Conservation (phyloP, 805 yeast genomes). For the Wickerhamomyces queroliae region DNA sequence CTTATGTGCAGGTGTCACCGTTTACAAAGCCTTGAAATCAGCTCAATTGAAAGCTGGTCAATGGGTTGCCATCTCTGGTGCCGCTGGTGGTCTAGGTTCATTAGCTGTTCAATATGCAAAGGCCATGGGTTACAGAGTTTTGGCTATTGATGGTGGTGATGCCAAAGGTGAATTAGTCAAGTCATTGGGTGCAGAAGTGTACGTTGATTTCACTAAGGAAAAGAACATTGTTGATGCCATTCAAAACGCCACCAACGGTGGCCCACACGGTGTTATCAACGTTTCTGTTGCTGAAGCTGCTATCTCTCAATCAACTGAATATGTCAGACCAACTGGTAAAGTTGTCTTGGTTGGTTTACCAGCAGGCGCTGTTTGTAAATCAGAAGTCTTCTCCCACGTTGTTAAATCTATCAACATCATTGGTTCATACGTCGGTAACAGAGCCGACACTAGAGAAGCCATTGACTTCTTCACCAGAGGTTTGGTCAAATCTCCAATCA, state of each 20-base stretch:
- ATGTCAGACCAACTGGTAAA: conserved; percentile 60
- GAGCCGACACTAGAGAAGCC: conserved; percentile 78
- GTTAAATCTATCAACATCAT: conserved; percentile 62
- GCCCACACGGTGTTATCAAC: conserved; percentile 68
- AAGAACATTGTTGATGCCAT: conserved; percentile 50
- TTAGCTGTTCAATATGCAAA: conserved; percentile 66
- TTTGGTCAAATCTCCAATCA: conserved; percentile 55
- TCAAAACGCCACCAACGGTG: conserved; percentile 54
- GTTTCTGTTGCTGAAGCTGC: conserved; percentile 67
- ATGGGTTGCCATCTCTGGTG: conserved; percentile 71
- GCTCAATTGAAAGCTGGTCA: conserved; percentile 62
- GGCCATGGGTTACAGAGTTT: conserved; percentile 66
- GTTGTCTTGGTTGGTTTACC: conserved; percentile 73
- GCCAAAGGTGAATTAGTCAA: conserved; percentile 47
- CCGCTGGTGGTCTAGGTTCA: conserved; percentile 73
- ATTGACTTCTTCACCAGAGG: conserved; percentile 67
- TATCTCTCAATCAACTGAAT: conserved; percentile 50
- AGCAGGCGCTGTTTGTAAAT: conserved; percentile 62
- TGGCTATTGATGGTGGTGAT: conserved; percentile 64
- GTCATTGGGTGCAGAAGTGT: conserved; percentile 56
- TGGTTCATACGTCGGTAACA: conserved; percentile 85
- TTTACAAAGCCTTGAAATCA: conserved; percentile 82
- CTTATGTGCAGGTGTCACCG: conserved; percentile 88
- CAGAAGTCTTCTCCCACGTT: conserved; percentile 66
- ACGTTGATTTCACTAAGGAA: conserved; percentile 50